Evolutionary conservation across 371 early-diverging fungal genomes (phyloP).

Genomic region (Apophysomyces elegans): DNA sequence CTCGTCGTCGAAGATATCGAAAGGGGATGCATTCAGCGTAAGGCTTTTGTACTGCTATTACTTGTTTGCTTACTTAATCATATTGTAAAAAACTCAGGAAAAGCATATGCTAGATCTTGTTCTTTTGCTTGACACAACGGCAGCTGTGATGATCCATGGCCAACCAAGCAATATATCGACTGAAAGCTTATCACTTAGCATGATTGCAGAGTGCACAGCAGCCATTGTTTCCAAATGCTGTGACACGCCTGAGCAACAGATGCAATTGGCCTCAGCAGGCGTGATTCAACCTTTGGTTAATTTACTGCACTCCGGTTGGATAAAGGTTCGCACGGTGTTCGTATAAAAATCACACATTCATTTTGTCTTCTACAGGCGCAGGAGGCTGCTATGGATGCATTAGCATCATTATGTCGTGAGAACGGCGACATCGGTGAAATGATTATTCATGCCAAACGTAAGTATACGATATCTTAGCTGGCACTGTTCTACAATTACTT

Average conservation of each 20-base stretch:
- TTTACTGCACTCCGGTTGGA: conserved; percentile 59
- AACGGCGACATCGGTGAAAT: conserved; percentile 59
- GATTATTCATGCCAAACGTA: conserved; percentile 58
- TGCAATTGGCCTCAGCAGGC: conserved; percentile 61
- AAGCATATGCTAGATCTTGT: conserved; percentile 46
- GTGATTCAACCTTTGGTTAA: conserved; percentile 65
- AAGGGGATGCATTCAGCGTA: conserved; percentile 65
- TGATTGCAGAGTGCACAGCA: conserved; percentile 73
- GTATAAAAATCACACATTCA: neutral
- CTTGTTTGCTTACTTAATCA: too few species aligned
- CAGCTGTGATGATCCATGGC: conserved; percentile 28
- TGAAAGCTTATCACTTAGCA: conserved; percentile 56
- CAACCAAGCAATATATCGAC: conserved; percentile 29
- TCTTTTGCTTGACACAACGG: conserved; percentile 34
- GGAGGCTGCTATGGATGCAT: conserved; percentile 81
- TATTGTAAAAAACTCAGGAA: conserved; percentile 25
- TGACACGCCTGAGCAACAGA: conserved; percentile 65
- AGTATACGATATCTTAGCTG: conserved; percentile 4
- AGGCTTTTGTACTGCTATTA: neutral
- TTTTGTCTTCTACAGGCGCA: conserved; percentile 52
- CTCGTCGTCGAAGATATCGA: conserved; percentile 59
- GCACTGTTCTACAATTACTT: neutral
- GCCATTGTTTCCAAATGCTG: conserved; percentile 70
- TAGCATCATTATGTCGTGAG: conserved; percentile 70
- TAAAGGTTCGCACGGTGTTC: conserved; percentile 37